Conservation (phyloP, 352 stramenopile species). For the Globisporangium heterothallicum region DNA sequence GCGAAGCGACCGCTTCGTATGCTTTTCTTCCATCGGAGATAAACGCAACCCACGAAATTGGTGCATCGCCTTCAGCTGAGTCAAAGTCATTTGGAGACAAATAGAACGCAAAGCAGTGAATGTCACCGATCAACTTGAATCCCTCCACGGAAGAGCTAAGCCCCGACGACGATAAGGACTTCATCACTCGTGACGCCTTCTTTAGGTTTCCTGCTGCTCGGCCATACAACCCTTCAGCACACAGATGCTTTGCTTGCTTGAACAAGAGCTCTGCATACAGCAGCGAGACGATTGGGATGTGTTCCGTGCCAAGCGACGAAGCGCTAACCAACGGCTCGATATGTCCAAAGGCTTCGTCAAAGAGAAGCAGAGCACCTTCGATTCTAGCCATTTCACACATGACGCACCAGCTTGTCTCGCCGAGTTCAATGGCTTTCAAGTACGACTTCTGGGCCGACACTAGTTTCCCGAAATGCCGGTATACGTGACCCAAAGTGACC, state of each 20-base stretch:
- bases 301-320: constrained; percentile 6
- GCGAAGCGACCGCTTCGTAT: constrained; percentile 35
- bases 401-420: constrained; percentile 60
- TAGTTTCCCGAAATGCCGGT: constrained; percentile 74
- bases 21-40: constrained; percentile 45
- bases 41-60: constrained; percentile 49
- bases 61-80: neutral
- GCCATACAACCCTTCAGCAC: constrained; percentile 68
- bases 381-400: constrained; percentile 76
- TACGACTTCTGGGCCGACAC: constrained; percentile 80
- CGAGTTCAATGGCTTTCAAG: constrained; percentile 65
- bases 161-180: constrained; percentile 17
- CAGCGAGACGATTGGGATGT: constrained; percentile 37
- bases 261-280: constrained; percentile 70
- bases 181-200: constrained; percentile 51
- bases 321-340: constrained; percentile 40
- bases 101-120: constrained; percentile 82
- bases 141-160: constrained; percentile 28
- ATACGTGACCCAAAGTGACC: constrained; percentile 74
- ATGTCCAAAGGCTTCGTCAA: constrained; percentile 61
- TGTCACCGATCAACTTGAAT: constrained; percentile 72
- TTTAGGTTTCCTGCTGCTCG: constrained; percentile 56
- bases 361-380: constrained; percentile 62
- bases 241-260: constrained; percentile 71
- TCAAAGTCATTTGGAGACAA: constrained; percentile 62